Evolutionary conservation across 1,284 basidiomycete genomes (phyloP).

Genomic region (Porodaedalea pini): DNA sequence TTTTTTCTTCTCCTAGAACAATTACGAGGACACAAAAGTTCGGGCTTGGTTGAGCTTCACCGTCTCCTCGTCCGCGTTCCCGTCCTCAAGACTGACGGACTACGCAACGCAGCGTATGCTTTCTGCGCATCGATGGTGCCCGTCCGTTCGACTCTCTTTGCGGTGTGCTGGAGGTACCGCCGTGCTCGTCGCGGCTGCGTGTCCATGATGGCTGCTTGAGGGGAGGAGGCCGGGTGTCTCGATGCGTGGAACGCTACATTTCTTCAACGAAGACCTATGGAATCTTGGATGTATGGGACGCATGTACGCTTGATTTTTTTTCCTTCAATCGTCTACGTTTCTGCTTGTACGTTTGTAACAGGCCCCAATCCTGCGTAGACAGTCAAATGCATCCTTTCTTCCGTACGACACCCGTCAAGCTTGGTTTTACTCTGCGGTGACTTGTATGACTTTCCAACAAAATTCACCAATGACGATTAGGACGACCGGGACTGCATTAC

Average conservation of each 20-base stretch:
- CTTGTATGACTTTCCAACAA: too few species aligned
- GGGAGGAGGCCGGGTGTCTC: slow-evolving; percentile 3
- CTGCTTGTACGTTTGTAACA: too few species aligned
- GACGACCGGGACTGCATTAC: too few species aligned
- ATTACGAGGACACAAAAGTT: slow-evolving; percentile 21
- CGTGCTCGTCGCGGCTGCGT: slow-evolving; percentile 9
- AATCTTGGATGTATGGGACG: too few species aligned
- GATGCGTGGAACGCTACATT: slow-evolving; percentile 8
- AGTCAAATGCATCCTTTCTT: too few species aligned
- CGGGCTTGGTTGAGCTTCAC: slow-evolving; percentile 17
- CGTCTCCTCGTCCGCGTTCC: slow-evolving; percentile 21
- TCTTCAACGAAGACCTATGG: background rate
- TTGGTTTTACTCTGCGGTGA: too few species aligned
- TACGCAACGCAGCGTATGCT: slow-evolving; percentile 14
- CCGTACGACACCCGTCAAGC: too few species aligned
- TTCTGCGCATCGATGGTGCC: background rate
- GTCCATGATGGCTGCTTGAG: slow-evolving; percentile 13
- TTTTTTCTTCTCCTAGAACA: slow-evolving; percentile 12
- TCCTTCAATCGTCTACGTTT: too few species aligned
- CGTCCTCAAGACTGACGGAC: slow-evolving; percentile 19
- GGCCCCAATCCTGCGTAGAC: too few species aligned
- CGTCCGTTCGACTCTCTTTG: slow-evolving; percentile 2
- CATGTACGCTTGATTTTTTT: too few species aligned
- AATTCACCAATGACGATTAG: too few species aligned
- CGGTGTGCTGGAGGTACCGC: slow-evolving; percentile 12